Percentiles rank a stretch among this genome's conserved stretches.
Conservation (phyloP, 1,284 basidiomycete genomes). For the Pterula multifida region DNA sequence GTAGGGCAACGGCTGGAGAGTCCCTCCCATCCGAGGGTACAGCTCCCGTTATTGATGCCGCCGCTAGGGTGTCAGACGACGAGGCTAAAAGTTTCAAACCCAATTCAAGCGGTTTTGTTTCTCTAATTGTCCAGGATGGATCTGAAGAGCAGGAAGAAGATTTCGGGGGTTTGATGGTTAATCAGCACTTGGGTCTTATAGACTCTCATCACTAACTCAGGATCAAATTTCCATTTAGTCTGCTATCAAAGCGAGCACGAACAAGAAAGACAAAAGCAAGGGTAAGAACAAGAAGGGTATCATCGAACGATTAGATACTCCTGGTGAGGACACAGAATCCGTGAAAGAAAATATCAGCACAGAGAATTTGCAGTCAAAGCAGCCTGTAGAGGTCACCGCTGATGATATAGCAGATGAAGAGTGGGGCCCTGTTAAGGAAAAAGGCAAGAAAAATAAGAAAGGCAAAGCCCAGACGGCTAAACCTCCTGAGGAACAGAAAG, state of each 20-base stretch:
- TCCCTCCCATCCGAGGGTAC: constrained; percentile 35
- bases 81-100: constrained; percentile 18
- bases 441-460: constrained; percentile 35
- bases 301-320: constrained; percentile 12
- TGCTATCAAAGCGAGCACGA: constrained; percentile 40
- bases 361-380: constrained; percentile 23
- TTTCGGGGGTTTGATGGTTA: constrained; percentile 78
- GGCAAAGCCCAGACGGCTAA: constrained; percentile 44
- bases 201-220: not conserved
- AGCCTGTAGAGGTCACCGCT: constrained; percentile 39
- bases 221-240: constrained; percentile 24
- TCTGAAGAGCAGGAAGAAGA: constrained; percentile 61
- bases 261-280: constrained; percentile 55
- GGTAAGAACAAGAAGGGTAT: constrained; percentile 41
- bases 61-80: constrained; percentile 30
- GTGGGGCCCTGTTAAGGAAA: constrained; percentile 48
- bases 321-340: constrained; percentile 21
- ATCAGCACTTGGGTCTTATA: constrained; percentile 15
- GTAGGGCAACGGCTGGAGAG: constrained; percentile 60
- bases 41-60: constrained; percentile 13
- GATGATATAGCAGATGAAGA: constrained; percentile 61
- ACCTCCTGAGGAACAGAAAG: constrained; percentile 23
- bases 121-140: constrained; percentile 33
- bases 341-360: constrained; percentile 9
- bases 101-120: constrained; percentile 33